Conservation (phyloP, 352 stramenopile species). For the Pythium folliculosum region DNA sequence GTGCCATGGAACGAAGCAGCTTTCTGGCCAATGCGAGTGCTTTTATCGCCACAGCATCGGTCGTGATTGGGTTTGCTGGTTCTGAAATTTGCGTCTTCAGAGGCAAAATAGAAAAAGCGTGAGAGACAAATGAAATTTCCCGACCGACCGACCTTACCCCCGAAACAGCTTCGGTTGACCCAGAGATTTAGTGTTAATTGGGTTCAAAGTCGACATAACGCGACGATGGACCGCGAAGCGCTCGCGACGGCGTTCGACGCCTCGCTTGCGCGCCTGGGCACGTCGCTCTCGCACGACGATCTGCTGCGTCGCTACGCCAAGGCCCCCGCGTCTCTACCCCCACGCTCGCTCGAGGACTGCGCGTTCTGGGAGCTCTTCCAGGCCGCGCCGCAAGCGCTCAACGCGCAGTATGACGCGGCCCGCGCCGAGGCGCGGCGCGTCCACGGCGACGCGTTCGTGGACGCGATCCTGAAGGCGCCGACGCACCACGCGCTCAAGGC, state of each 20-base stretch:
- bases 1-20: too few species aligned
- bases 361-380: conserved; percentile 8
- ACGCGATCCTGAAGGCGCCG: conserved; percentile 1
- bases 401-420: conserved; percentile 1
- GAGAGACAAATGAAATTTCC: too few species aligned
- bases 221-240: not conserved
- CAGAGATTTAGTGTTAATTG: too few species aligned
- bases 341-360: not conserved
- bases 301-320: not conserved
- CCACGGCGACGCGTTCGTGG: conserved; percentile 10
- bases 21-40: too few species aligned
- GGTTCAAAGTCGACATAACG: too few species aligned
- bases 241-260: conserved; percentile 7
- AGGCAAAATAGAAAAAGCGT: too few species aligned
- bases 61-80: too few species aligned
- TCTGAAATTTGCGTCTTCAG: too few species aligned
- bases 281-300: conserved; percentile 4
- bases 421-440: conserved; percentile 2
- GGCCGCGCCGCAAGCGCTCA: not conserved
- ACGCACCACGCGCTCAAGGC: conserved; percentile 3
- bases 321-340: not conserved
- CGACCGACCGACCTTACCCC: too few species aligned
- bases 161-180: too few species aligned
- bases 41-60: too few species aligned
- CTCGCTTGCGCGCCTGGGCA: not conserved